Percentiles rank a stretch among this genome's conserved stretches.
Evolutionary conservation across 2,329 filamentous ascomycete species (phyloP).

Genomic region (Cladosporium sp.): DNA sequence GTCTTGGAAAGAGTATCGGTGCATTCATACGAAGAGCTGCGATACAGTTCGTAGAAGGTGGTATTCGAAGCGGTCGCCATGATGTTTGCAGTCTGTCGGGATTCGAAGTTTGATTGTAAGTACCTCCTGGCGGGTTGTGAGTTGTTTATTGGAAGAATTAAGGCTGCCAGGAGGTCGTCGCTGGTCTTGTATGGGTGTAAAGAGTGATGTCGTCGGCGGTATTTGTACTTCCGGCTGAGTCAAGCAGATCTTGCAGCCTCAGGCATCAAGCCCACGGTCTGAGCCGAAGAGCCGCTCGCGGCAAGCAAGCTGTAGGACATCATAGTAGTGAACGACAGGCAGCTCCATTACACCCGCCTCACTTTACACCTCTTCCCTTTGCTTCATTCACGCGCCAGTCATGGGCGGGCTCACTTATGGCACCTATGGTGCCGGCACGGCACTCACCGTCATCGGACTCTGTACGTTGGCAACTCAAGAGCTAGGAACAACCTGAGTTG

Average conservation of each 20-base stretch:
- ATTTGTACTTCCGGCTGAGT: constrained; percentile 8
- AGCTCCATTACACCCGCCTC: constrained; percentile 14
- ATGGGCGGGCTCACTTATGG: constrained; percentile 34
- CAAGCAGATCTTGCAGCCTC: neutral
- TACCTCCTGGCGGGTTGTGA: constrained; percentile 5
- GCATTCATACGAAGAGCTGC: constrained; percentile 83
- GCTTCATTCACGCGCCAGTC: constrained; percentile 13
- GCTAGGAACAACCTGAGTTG: constrained; percentile 2
- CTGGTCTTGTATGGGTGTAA: neutral
- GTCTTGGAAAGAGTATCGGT: constrained; percentile 21
- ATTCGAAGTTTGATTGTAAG: neutral
- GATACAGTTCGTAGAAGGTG: constrained; percentile 89
- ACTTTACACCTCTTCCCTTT: neutral
- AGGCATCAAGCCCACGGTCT: neutral
- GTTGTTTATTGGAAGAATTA: neutral
- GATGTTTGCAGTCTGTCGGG: neutral
- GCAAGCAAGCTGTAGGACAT: constrained; percentile 3
- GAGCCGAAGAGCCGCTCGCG: no score
- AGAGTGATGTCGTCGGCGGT: neutral
- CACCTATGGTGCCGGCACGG: constrained; percentile 31
- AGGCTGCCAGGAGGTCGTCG: constrained; percentile 9
- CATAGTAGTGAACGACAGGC: neutral
- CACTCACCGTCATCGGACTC: constrained; percentile 33
- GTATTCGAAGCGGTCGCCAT: constrained; percentile 25
- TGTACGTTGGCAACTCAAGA: constrained; percentile 24